These are phyloP conservation scores for Halenospora varia DNA, from an alignment of 495 filamentous ascomycete genomes.

Conservation along the genomic window DNA sequence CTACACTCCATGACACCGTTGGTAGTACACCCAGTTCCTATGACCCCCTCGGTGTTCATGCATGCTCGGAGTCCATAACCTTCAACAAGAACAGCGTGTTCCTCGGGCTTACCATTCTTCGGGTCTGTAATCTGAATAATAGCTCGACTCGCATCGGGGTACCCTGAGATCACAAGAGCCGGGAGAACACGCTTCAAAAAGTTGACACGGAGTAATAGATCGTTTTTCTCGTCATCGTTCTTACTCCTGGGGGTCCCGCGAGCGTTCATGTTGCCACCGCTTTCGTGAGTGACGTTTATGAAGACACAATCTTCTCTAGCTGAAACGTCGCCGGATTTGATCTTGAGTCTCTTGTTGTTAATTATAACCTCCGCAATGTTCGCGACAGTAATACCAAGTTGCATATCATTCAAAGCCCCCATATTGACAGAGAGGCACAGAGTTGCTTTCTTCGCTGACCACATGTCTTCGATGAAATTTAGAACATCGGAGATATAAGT, in stretches of 20 bases:
- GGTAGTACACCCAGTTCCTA: slow-evolving; percentile 64
- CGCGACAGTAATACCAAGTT: slow-evolving; percentile 64
- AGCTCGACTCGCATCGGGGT: slow-evolving; percentile 78
- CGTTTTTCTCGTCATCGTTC: slow-evolving; percentile 48
- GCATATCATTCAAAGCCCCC: slow-evolving; percentile 69
- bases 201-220: slow-evolving; percentile 78
- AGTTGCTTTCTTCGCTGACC: slow-evolving; percentile 68
- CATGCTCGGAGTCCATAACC: slow-evolving; percentile 86
- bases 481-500: slow-evolving; percentile 73
- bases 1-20: slow-evolving; percentile 90
- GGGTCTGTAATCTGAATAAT: slow-evolving; percentile 69
- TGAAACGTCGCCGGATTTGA: slow-evolving; percentile 48
- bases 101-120: too few species aligned
- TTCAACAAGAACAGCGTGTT: slow-evolving; percentile 80
- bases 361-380: slow-evolving; percentile 72
- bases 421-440: slow-evolving; percentile 74
- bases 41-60: slow-evolving; percentile 87
- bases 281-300: slow-evolving; percentile 39
- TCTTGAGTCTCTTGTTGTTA: slow-evolving; percentile 74
- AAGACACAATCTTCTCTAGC: slow-evolving; percentile 44
- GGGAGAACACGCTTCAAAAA: slow-evolving; percentile 79
- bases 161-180: slow-evolving; percentile 75
- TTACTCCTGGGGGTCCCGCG: slow-evolving; percentile 22
- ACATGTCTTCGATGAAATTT: slow-evolving; percentile 74
- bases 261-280: neutral